These are phyloP conservation scores for Misopates orontium DNA, from an alignment of 257 asterid genomes.

Conservation along the genomic window DNA sequence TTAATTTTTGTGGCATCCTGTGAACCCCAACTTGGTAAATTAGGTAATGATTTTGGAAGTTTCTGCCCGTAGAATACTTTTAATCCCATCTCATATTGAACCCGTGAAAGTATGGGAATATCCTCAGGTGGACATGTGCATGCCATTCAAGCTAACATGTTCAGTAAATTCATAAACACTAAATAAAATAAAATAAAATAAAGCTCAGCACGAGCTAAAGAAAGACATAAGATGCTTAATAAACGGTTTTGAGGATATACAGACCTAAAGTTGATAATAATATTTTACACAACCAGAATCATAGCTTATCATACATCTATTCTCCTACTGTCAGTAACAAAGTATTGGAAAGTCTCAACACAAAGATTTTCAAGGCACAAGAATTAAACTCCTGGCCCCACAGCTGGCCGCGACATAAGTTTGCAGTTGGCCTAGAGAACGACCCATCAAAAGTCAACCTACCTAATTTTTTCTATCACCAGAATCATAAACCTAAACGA, in stretches of 20 bases:
- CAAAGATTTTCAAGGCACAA: conserved; percentile 18
- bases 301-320: conserved; percentile 13
- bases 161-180: background rate
- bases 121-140: conserved; percentile 27
- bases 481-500: conserved; percentile 30
- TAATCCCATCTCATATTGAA: too few species aligned
- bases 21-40: conserved; percentile 6
- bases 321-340: conserved; percentile 30
- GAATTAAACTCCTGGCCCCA: conserved; percentile 19
- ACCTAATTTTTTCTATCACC: conserved; percentile 27
- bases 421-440: conserved; percentile 26
- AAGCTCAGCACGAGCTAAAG: background rate
- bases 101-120: conserved; percentile 33
- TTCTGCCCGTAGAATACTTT: background rate
- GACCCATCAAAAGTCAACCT: conserved; percentile 31
- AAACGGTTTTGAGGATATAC: conserved; percentile 15
- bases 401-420: conserved; percentile 22
- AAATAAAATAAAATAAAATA: background rate
- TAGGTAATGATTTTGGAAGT: conserved; percentile 16
- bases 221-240: conserved; percentile 4
- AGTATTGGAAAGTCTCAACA: conserved; percentile 8
- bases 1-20: conserved; percentile 1
- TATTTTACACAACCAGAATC: conserved; percentile 32
- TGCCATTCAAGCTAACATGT: background rate
- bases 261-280: conserved; percentile 4